phyloP scores from a whole-genome alignment of 495 filamentous ascomycete species.

The Aspergillus egyptiacus region DNA sequence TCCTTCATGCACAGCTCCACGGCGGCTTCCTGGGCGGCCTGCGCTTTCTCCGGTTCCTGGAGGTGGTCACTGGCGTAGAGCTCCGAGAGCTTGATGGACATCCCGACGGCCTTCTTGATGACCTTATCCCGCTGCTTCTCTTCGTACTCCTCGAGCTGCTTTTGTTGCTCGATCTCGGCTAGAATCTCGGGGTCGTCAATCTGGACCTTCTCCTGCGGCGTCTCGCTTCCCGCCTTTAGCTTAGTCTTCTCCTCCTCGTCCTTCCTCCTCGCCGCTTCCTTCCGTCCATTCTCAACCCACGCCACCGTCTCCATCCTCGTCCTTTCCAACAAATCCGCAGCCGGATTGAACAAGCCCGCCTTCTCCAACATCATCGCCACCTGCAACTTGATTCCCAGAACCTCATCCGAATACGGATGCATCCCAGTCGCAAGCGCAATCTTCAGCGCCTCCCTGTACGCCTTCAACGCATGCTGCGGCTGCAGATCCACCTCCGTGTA shows the following conservation, averaged over 20 bases:
- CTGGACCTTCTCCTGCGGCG: constrained; percentile 8
- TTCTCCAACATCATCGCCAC: constrained; percentile 73
- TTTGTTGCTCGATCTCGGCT: constrained; percentile 26
- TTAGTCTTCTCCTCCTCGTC: neutral
- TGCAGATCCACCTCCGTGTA: constrained; percentile 71
- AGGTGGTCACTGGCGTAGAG: constrained; percentile 55
- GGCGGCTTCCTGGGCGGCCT: constrained; percentile 69
- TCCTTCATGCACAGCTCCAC: constrained; percentile 78
- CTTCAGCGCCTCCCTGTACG: constrained; percentile 71
- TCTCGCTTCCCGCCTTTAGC: neutral
- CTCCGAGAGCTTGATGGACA: constrained; percentile 75
- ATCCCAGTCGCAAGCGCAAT: constrained; percentile 64
- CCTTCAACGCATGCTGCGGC: constrained; percentile 66
- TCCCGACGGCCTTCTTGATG: constrained; percentile 63
- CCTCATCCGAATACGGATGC: constrained; percentile 83
- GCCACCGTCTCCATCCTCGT: constrained; percentile 48
- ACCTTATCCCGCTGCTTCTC: constrained; percentile 58
- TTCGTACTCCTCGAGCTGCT: constrained; percentile 41
- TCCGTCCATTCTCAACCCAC: constrained; percentile 36
- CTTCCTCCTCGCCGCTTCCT: constrained; percentile 2
- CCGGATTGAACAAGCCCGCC: constrained; percentile 55
- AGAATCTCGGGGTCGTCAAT: constrained; percentile 24
- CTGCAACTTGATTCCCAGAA: constrained; percentile 82
- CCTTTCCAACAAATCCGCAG: constrained; percentile 61
- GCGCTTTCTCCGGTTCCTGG: constrained; percentile 54